Conservation (phyloP, 768 basidiomycete genomes). For the Boletus insuetus region DNA sequence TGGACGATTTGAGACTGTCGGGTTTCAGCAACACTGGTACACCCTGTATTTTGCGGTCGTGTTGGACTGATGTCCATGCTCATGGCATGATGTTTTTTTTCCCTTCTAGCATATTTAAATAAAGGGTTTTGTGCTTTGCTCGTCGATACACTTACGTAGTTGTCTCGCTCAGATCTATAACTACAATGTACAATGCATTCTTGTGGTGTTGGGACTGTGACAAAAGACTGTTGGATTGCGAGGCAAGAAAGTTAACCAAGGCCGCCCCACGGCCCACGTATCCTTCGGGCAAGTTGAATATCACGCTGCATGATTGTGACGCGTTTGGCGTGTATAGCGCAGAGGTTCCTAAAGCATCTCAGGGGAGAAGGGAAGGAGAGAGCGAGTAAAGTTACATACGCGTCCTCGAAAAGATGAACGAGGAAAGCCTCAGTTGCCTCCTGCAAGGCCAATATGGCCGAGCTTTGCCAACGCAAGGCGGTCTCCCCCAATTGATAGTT, state of each 20-base stretch:
- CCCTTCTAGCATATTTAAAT: constrained; percentile 10
- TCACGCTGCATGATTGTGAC: constrained; percentile 98
- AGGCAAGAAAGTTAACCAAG: constrained; percentile 42
- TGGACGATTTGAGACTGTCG: constrained; percentile 19
- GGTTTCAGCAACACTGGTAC: constrained; percentile 4
- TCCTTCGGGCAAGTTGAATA: constrained; percentile 92
- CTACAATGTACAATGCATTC: constrained; percentile 28
- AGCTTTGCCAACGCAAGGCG: constrained; percentile 90
- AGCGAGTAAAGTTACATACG: constrained; percentile 56
- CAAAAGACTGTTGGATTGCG: not conserved
- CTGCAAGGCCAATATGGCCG: constrained; percentile 89
- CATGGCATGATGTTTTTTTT: constrained; percentile 7
- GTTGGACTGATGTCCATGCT: constrained; percentile 16
- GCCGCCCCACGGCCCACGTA: constrained; percentile 87
- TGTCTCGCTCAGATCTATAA: constrained; percentile 18
- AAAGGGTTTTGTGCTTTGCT: constrained; percentile 7
- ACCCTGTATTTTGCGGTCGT: constrained; percentile 13
- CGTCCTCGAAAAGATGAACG: constrained; percentile 97
- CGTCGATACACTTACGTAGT: constrained; percentile 9
- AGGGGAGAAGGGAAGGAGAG: not conserved
- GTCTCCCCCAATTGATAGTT: constrained; percentile 53
- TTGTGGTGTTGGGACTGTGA: constrained; percentile 1
- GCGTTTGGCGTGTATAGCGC: constrained; percentile 96
- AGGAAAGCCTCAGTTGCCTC: constrained; percentile 96
- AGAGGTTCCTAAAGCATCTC: constrained; percentile 69